Conservation (phyloP, 2,329 filamentous ascomycete genomes). For the Penicillium sclerotigenum region DNA sequence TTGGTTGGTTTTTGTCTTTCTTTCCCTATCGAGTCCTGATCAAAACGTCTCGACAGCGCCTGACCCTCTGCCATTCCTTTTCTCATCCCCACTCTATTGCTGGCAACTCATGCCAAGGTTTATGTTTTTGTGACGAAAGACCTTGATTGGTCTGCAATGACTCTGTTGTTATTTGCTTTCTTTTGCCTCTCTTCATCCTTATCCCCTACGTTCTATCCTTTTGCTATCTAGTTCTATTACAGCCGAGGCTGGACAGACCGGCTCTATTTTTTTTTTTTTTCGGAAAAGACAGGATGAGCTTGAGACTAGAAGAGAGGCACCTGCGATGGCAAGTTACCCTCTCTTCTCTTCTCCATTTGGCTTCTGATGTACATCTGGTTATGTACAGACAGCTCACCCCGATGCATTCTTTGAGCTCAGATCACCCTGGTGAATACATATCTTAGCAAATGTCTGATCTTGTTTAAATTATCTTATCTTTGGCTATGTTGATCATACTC, state of each 20-base stretch:
- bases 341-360: conserved; percentile 9
- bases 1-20: conserved; percentile 6
- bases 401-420: not conserved
- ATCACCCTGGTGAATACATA: conserved; percentile 18
- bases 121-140: conserved; percentile 21
- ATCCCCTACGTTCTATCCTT: conserved; percentile 1
- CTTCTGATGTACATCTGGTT: conserved; percentile 24
- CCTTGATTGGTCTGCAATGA: conserved; percentile 23
- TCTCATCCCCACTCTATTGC: conserved; percentile 8
- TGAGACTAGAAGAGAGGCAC: conserved; percentile 2
- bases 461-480: conserved; percentile 1
- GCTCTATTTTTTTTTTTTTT: conserved; percentile 5
- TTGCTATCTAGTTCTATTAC: not conserved
- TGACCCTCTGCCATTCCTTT: conserved; percentile 11
- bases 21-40: conserved; percentile 1
- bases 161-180: conserved; percentile 11
- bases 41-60: not conserved
- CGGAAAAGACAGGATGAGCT: not conserved
- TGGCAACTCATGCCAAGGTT: conserved; percentile 4
- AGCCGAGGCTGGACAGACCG: conserved; percentile 2
- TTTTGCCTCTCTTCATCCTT: conserved; percentile 1
- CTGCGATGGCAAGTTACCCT: not conserved
- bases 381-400: conserved; percentile 19
- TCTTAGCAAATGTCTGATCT: conserved; percentile 6
- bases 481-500: conserved; percentile 6